Conservation (phyloP, 306 rosid genomes). For the Nissolia schottii region DNA sequence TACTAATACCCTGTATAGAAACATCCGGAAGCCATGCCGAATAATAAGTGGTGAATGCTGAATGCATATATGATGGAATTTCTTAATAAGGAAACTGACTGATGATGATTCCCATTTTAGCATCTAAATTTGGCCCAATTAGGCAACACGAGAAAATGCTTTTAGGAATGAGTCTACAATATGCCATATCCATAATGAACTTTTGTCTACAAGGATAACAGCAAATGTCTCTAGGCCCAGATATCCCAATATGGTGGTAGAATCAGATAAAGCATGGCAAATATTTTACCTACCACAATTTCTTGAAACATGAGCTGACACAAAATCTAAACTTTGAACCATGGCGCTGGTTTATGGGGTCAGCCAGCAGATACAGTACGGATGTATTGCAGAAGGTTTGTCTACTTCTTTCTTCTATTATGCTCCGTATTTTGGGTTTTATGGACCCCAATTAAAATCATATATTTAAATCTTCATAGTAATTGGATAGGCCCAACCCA, state of each 20-base stretch:
- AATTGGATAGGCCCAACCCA: slow-evolving; percentile 27
- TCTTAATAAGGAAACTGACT: slow-evolving; percentile 9
- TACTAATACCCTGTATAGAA: background rate
- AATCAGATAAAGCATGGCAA: slow-evolving; percentile 21
- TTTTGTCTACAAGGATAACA: slow-evolving; percentile 22
- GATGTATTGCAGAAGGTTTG: slow-evolving; percentile 7
- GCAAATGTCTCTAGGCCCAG: slow-evolving; percentile 23
- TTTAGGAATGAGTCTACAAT: background rate
- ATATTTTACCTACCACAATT: slow-evolving; percentile 16
- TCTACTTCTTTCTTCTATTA: slow-evolving; percentile 12
- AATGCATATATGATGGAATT: background rate
- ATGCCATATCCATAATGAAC: background rate
- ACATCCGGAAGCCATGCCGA: background rate
- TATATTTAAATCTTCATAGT: background rate
- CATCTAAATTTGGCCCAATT: slow-evolving; percentile 1
- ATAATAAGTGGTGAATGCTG: background rate
- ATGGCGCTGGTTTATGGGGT: slow-evolving; percentile 16
- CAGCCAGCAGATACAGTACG: background rate
- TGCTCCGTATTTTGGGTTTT: slow-evolving; percentile 21
- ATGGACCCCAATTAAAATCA: slow-evolving; percentile 15
- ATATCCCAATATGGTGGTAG: background rate
- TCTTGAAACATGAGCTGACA: slow-evolving; percentile 13
- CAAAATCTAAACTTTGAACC: background rate
- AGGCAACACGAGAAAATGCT: slow-evolving; percentile 15
- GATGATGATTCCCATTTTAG: background rate